Conservation (phyloP, 177 flowering plant species). For the Vitis hybrid region DNA sequence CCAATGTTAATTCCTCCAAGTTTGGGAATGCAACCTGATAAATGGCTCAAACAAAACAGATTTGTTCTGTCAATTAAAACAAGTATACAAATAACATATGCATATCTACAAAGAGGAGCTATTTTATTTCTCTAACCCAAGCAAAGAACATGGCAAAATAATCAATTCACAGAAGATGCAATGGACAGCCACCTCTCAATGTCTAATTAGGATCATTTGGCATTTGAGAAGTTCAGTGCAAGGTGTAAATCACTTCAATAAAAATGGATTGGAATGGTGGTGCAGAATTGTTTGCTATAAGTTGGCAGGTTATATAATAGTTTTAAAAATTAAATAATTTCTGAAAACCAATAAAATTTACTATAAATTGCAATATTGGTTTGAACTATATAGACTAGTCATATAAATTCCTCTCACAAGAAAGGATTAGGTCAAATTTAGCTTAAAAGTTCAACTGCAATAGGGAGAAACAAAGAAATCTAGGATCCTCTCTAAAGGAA, state of each 20-base stretch:
- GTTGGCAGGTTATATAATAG: background rate
- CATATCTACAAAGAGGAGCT: background rate
- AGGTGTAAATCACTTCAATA: too few species aligned
- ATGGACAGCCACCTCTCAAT: background rate
- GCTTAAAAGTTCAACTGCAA: too few species aligned
- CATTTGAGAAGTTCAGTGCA: background rate
- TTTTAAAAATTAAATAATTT: background rate
- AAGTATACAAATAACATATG: background rate
- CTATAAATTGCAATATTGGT: background rate
- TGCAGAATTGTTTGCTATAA: background rate
- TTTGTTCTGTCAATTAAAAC: background rate
- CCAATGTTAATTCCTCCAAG: too few species aligned
- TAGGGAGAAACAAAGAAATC: too few species aligned
- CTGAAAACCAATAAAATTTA: background rate
- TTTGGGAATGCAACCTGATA: too few species aligned
- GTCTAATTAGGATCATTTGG: background rate
- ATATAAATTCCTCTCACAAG: background rate
- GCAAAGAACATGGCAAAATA: background rate
- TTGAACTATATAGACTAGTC: background rate
- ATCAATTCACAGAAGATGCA: background rate
- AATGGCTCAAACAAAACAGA: background rate
- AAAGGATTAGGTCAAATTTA: too few species aligned
- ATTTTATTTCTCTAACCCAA: background rate
- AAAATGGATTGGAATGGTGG: background rate
- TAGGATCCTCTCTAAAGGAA: too few species aligned